phyloP scores from a whole-genome alignment of 169 alveolate genomes.

The Cryptosporidium baileyi region DNA sequence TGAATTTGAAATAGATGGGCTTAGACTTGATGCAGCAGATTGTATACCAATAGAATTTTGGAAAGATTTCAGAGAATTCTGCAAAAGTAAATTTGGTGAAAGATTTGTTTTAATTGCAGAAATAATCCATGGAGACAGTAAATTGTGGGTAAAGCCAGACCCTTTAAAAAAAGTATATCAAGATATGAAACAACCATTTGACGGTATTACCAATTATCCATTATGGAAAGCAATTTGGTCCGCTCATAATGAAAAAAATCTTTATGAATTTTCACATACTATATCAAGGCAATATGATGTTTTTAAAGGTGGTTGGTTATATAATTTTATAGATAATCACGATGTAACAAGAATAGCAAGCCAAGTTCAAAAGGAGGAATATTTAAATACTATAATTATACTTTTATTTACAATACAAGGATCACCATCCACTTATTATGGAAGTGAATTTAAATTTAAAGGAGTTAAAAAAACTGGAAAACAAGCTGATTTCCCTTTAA shows the following conservation, averaged over 20 bases:
- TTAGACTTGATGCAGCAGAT: constrained; percentile 65
- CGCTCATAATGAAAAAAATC: constrained; percentile 3
- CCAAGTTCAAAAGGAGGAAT: constrained; percentile 1
- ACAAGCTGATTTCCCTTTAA: constrained; percentile 40
- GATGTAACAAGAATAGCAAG: constrained; percentile 66
- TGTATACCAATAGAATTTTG: constrained; percentile 42
- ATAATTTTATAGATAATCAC: constrained; percentile 58
- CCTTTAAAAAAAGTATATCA: neutral
- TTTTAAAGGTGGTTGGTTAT: constrained; percentile 34
- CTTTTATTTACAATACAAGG: constrained; percentile 24
- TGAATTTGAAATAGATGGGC: constrained; percentile 45
- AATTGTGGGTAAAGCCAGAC: constrained; percentile 33
- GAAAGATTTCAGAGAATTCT: constrained; percentile 31
- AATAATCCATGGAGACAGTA: constrained; percentile 27
- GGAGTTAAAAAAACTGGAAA: constrained; percentile 53
- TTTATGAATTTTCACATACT: neutral
- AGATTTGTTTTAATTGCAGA: constrained; percentile 50
- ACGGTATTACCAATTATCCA: constrained; percentile 47
- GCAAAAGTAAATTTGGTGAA: constrained; percentile 45
- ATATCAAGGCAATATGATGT: neutral
- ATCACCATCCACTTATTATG: constrained; percentile 60
- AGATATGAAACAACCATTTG: constrained; percentile 31
- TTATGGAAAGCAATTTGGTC: constrained; percentile 64
- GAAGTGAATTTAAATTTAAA: constrained; percentile 46
- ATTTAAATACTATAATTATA: constrained; percentile 32